phyloP scores from a whole-genome alignment of 2,329 filamentous ascomycete species.

The Talaromyces atroroseus region DNA sequence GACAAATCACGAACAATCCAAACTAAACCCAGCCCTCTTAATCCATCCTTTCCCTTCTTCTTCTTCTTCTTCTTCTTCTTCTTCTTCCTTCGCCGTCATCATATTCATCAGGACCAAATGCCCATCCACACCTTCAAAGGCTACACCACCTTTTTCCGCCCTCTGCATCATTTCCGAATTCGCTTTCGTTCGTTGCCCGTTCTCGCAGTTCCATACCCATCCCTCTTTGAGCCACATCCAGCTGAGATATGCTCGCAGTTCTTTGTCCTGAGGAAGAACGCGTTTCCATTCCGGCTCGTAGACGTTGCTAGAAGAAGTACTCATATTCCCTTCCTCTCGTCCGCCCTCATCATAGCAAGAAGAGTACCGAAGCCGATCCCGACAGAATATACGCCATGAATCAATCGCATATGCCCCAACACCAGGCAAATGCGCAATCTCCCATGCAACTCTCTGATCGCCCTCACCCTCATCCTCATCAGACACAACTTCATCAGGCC shows the following conservation, averaged over 20 bases:
- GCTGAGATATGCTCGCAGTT: conserved; percentile 75
- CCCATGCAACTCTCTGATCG: conserved; percentile 59
- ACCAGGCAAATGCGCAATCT: conserved; percentile 78
- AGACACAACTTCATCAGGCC: conserved; percentile 43
- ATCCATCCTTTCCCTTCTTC: neutral
- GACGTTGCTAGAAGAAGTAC: conserved; percentile 19
- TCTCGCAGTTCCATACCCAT: conserved; percentile 71
- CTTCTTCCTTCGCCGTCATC: too few relatives aligned
- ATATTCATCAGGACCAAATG: conserved; percentile 32
- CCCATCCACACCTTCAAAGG: conserved; percentile 34
- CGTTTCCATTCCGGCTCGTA: conserved; percentile 90
- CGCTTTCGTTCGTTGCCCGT: conserved; percentile 49
- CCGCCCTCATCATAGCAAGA: conserved; percentile 31
- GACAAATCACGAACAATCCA: conserved; percentile 6
- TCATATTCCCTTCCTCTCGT: conserved; percentile 19
- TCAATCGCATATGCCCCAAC: conserved; percentile 75
- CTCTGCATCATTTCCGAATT: conserved; percentile 34
- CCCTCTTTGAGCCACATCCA: conserved; percentile 93
- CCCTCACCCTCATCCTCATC: conserved; percentile 38
- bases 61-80: neutral
- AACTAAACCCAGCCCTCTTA: conserved; percentile 9
- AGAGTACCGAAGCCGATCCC: conserved; percentile 62
- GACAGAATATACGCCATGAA: conserved; percentile 90
- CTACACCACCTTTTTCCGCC: conserved; percentile 36
- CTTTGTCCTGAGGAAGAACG: conserved; percentile 77